Conservation (phyloP, 2,329 filamentous ascomycete genomes). For the Hypoxylon sp. region DNA sequence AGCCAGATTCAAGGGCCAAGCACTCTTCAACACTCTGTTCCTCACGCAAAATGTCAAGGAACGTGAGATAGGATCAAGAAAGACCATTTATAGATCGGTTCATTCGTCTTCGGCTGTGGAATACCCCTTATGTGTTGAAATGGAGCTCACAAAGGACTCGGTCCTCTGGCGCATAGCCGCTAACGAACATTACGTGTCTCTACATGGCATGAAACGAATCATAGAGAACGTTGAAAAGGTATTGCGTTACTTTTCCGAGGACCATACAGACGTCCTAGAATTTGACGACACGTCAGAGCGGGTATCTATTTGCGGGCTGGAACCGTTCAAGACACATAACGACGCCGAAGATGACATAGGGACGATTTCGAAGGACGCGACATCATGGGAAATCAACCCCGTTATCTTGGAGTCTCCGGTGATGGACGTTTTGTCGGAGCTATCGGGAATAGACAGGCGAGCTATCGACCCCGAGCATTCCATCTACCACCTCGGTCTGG, state of each 20-base stretch:
- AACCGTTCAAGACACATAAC: conserved; percentile 55
- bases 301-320: conserved; percentile 76
- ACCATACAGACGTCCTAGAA: conserved; percentile 65
- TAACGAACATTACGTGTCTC: conserved; percentile 67
- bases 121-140: conserved; percentile 85
- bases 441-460: conserved; percentile 71
- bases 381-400: conserved; percentile 50
- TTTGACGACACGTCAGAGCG: conserved; percentile 60
- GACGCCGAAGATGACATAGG: background rate
- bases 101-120: conserved; percentile 77
- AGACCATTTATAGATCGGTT: conserved; percentile 71
- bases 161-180: conserved; percentile 81
- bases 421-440: conserved; percentile 62
- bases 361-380: background rate
- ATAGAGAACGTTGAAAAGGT: conserved; percentile 71
- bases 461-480: conserved; percentile 73
- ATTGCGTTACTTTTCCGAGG: conserved; percentile 68
- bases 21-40: conserved; percentile 69
- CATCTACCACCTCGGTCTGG: conserved; percentile 87
- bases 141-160: conserved; percentile 70
- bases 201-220: conserved; percentile 62
- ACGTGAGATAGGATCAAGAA: background rate
- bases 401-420: conserved; percentile 56
- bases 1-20: conserved; percentile 52
- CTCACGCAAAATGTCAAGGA: conserved; percentile 62